These are phyloP conservation scores for Lentinus polychrous DNA, from an alignment of 1,284 basidiomycete species.

Conservation along the genomic window DNA sequence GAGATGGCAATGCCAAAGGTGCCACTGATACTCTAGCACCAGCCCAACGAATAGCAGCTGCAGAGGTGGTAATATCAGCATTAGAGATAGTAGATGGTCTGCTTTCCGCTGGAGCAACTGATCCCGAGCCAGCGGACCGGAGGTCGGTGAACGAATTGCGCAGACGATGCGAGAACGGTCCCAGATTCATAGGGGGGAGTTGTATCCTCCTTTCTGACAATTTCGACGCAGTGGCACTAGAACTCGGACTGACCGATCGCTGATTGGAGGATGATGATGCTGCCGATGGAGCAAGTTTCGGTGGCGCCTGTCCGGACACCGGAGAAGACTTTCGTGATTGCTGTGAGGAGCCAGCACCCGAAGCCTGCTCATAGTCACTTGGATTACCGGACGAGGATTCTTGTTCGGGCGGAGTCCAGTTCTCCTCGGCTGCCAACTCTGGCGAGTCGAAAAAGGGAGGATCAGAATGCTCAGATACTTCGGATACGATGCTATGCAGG, in stretches of 20 bases:
- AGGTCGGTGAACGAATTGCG: constrained; percentile 53
- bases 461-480: background rate
- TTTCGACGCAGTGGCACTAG: constrained; percentile 3
- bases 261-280: constrained; percentile 5
- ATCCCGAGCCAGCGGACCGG: constrained; percentile 26
- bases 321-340: constrained; percentile 7
- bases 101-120: constrained; percentile 21
- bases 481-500: background rate
- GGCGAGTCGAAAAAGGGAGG: constrained; percentile 18
- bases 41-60: constrained; percentile 82
- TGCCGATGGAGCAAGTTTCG: constrained; percentile 2
- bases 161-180: constrained; percentile 35
- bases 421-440: background rate
- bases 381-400: background rate
- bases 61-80: constrained; percentile 57
- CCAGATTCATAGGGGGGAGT: constrained; percentile 18
- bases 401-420: background rate
- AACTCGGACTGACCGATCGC: no score
- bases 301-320: constrained; percentile 11
- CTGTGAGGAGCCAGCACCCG: background rate
- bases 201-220: constrained; percentile 14
- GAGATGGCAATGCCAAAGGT: constrained; percentile 77
- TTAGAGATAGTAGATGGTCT: constrained; percentile 27
- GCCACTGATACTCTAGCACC: constrained; percentile 67
- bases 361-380: background rate